Evolutionary conservation across 768 basidiomycete species (phyloP).

Genomic region (Kockovaella imperatae): DNA sequence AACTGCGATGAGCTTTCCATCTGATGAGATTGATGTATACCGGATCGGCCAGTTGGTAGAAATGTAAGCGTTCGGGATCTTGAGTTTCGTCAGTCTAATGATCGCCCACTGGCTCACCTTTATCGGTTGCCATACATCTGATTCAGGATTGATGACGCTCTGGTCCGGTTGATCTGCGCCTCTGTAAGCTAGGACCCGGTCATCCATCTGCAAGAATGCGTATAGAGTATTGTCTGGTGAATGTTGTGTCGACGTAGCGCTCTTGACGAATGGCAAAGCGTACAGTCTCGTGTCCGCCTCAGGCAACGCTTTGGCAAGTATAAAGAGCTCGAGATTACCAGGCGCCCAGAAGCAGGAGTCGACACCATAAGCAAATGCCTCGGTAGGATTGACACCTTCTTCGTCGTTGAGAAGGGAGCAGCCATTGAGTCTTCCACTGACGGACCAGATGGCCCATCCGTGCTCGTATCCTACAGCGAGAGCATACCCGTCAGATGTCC

Average conservation of each 20-base stretch:
- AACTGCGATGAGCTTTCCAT: constrained; percentile 84
- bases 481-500: constrained; percentile 94
- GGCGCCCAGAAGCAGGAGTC: constrained; percentile 68
- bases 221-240: constrained; percentile 93
- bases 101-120: constrained; percentile 48
- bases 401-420: constrained; percentile 67
- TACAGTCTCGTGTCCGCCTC: constrained; percentile 57
- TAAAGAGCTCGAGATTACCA: constrained; percentile 81
- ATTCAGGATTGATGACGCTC: constrained; percentile 95
- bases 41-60: constrained; percentile 88
- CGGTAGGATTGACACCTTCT: constrained; percentile 57
- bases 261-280: constrained; percentile 85
- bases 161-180: constrained; percentile 97
- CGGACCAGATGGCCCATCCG: constrained; percentile 86
- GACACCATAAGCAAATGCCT: constrained; percentile 77
- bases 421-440: constrained; percentile 77
- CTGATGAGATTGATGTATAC: constrained; percentile 80
- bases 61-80: constrained; percentile 86
- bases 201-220: constrained; percentile 91
- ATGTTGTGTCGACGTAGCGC: constrained; percentile 82
- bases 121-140: constrained; percentile 96
- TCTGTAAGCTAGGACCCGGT: constrained; percentile 83
- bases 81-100: background rate
- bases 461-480: constrained; percentile 83
- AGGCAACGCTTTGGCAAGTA: constrained; percentile 51